Conservation (phyloP, 306 rosid genomes). For the Arachis stenosperma region DNA sequence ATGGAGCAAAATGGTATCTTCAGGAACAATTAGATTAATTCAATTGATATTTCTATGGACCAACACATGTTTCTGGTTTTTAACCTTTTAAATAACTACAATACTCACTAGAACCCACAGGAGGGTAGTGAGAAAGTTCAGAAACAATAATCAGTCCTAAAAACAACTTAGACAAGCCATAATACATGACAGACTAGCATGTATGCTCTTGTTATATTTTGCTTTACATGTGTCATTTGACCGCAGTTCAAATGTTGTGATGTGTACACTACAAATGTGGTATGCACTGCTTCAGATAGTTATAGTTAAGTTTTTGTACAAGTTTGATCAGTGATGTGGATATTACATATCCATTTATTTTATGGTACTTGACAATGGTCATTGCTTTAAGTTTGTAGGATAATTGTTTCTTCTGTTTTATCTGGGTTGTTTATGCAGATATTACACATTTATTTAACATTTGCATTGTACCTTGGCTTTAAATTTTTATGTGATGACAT, state of each 20-base stretch:
- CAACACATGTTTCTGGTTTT: constrained; percentile 64
- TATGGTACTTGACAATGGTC: constrained; percentile 26
- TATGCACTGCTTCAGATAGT: constrained; percentile 25
- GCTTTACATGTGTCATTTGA: constrained; percentile 45
- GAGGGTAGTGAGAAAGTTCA: too few relatives aligned
- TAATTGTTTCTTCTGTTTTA: constrained; percentile 30
- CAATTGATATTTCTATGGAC: constrained; percentile 67
- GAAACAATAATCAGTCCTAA: too few relatives aligned
- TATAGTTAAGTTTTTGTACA: constrained; percentile 10
- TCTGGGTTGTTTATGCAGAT: constrained; percentile 20
- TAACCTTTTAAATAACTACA: background rate
- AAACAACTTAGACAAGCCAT: too few relatives aligned
- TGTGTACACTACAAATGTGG: constrained; percentile 6
- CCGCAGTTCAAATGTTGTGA: constrained; percentile 37
- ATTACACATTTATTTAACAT: constrained; percentile 22
- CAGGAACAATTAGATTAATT: constrained; percentile 67
- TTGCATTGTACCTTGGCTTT: background rate
- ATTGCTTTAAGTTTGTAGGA: constrained; percentile 20
- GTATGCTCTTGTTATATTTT: constrained; percentile 14
- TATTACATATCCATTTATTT: constrained; percentile 7
- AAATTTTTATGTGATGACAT: constrained; percentile 28
- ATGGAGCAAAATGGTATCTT: constrained; percentile 74
- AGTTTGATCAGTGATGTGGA: constrained; percentile 18
- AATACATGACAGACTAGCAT: too few relatives aligned
- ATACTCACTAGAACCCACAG: too few relatives aligned